Conservation (phyloP, 1,284 basidiomycete species). For the Ustilago esculenta region DNA sequence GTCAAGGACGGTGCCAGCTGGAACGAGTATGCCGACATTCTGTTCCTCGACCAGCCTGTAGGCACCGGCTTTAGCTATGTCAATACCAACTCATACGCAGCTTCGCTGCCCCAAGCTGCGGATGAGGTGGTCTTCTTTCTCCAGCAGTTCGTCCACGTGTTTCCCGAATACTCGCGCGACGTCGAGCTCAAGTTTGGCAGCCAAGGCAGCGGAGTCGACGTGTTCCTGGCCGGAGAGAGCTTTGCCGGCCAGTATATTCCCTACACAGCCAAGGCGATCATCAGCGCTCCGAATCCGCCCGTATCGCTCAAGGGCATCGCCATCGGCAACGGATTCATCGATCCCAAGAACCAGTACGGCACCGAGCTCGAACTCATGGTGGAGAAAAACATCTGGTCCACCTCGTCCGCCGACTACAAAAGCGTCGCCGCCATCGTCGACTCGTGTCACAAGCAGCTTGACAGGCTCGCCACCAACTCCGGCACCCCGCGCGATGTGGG, state of each 20-base stretch:
- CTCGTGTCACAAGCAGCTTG: slow-evolving; percentile 72
- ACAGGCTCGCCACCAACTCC: slow-evolving; percentile 65
- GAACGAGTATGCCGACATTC: slow-evolving; percentile 98
- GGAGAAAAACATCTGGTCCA: slow-evolving; percentile 80
- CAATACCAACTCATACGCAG: slow-evolving; percentile 83
- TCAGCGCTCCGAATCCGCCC: slow-evolving; percentile 74
- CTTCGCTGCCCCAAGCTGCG: slow-evolving; percentile 75
- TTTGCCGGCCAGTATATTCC: slow-evolving; percentile 59
- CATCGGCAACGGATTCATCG: slow-evolving; percentile 98
- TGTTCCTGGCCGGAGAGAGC: slow-evolving; percentile 21
- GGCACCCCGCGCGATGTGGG: slow-evolving; percentile 74
- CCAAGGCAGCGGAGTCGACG: slow-evolving; percentile 78
- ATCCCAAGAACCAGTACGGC: slow-evolving; percentile 86
- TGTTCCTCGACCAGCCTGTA: slow-evolving; percentile 96
- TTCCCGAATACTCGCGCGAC: slow-evolving; percentile 79
- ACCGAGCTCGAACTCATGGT: slow-evolving; percentile 88
- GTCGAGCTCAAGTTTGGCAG: slow-evolving; percentile 42
- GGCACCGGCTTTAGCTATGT: slow-evolving; percentile 94
- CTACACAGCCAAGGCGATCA: slow-evolving; percentile 77
- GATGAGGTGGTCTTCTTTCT: slow-evolving; percentile 85
- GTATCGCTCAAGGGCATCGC: slow-evolving; percentile 78
- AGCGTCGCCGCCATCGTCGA: slow-evolving; percentile 70
- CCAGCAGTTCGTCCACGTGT: slow-evolving; percentile 84
- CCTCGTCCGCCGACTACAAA: slow-evolving; percentile 73
- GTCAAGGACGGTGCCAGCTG: slow-evolving; percentile 81